Evolutionary conservation across 164 flowering plant species (phyloP), one percentile per base, ranked within the genome.

Genomic region (Dillenia turbinata): DNA sequence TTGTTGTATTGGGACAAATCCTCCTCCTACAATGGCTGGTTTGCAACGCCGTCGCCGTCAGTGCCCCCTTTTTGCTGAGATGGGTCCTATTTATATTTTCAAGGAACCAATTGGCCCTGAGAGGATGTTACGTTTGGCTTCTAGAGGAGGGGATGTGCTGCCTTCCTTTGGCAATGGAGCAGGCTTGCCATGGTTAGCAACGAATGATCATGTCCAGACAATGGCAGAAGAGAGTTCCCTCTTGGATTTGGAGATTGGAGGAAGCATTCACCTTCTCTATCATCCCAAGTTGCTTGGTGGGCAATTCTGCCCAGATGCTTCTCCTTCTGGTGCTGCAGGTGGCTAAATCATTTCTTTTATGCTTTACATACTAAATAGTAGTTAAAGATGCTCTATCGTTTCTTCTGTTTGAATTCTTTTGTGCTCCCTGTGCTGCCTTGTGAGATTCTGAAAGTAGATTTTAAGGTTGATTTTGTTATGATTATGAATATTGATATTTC

Each of bases 11-110:
- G 99, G 99, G 60, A 92, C 99, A 54, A 95, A 95, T 63, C 97
- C 96, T 54, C 99, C 99, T 67, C 96, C 99, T 47, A 95, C 97
- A 44, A 89, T 95, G 83, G 99, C 99, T 71, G 99, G 97, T 44
- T 82, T 95, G 78, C 97, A 95, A 67, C 89, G 99, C 2, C 96
- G 97, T 49, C 88, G 96, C 26, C 96, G 97, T 43, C 99, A 95
- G 57, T 91, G 99, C 63, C 97, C 99, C 46, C 77, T 95, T 54
- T 95, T 95, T 87, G 97, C 99, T 69, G 99, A 95, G 76, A 90
- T 95, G 97, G 99, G 99, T 10, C 97, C 99, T 43, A 69, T 95
- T 59, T 95, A 95, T 74, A 89, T 95, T 7, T 95, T 95, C 68
- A 89, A 82, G 82, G 99, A 95, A 65, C 87, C 96, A 49, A 81